A percentile compares a stretch with the other conserved stretches of the same genome.
Evolutionary conservation across 2,329 filamentous ascomycete species (phyloP).

Genomic region (Aspergillus caelatus): DNA sequence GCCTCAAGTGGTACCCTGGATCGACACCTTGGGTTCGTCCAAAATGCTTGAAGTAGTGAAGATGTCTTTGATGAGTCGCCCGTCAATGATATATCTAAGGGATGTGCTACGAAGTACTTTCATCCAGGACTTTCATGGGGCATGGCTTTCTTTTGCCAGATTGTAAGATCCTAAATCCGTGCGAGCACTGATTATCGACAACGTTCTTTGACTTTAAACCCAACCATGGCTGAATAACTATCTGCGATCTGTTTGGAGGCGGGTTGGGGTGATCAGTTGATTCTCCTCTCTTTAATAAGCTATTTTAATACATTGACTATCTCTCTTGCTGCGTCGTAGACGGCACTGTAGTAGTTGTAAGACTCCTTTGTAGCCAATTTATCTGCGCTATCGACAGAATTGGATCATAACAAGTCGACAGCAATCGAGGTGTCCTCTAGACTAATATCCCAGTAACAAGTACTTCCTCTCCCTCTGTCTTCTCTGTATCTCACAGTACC

Average conservation of each 20-base stretch:
- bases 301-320: not conserved
- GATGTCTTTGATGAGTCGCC: not conserved
- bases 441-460: not conserved
- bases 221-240: not conserved
- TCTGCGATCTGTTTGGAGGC: not conserved
- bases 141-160: not conserved
- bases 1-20: not conserved
- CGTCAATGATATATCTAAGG: not conserved
- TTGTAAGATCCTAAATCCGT: not conserved
- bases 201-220: not conserved
- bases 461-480: not conserved
- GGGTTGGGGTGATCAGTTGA: not conserved
- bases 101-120: not conserved
- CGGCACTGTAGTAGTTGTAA: not conserved
- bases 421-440: not conserved
- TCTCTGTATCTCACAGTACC: not conserved
- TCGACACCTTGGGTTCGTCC: not conserved
- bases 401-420: not conserved
- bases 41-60: not conserved
- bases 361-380: not conserved
- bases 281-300: not conserved
- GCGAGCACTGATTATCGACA: not conserved
- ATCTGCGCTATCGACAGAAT: not conserved
- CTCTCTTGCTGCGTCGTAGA: not conserved
- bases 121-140: not conserved